Percentiles rank a stretch among this genome's conserved stretches.
phyloP scores from a whole-genome alignment of 495 filamentous ascomycete species.

The Apodospora peruviana region DNA sequence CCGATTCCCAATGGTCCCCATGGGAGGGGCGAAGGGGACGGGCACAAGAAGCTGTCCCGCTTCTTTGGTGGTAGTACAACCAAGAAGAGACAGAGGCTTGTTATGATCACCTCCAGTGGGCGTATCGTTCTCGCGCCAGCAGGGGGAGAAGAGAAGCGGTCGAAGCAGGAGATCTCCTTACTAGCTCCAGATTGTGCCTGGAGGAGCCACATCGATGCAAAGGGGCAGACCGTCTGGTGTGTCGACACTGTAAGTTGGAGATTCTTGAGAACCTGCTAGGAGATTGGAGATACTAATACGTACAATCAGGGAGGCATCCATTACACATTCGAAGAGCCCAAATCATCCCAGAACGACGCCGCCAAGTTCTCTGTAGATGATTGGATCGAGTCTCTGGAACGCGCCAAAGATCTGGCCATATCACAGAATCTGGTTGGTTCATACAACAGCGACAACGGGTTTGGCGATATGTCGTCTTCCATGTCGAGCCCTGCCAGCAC shows the following conservation, averaged over 20 bases:
- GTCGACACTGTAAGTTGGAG: constrained; percentile 78
- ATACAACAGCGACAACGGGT: constrained; percentile 63
- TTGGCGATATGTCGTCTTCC: constrained; percentile 65
- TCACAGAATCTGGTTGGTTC: constrained; percentile 61
- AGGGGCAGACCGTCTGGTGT: constrained; percentile 81
- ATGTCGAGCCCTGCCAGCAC: constrained; percentile 75
- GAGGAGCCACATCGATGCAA: constrained; percentile 73
- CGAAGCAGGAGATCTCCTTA: constrained; percentile 84
- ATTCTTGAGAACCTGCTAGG: not conserved
- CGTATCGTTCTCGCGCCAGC: constrained; percentile 87
- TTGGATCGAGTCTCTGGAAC: constrained; percentile 81
- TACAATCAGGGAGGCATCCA: constrained; percentile 71
- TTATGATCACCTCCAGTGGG: constrained; percentile 91
- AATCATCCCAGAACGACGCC: constrained; percentile 23
- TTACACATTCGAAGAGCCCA: constrained; percentile 76
- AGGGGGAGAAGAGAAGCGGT: constrained; percentile 91
- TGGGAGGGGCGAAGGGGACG: constrained; percentile 48
- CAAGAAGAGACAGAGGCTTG: constrained; percentile 89
- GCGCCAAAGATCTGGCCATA: constrained; percentile 72
- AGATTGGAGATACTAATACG: not conserved
- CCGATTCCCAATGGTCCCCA: constrained; percentile 67
- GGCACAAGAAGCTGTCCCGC: constrained; percentile 76
- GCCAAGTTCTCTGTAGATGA: constrained; percentile 61
- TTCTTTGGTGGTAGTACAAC: constrained; percentile 85
- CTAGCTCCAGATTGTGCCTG: constrained; percentile 66